Evolutionary conservation across 768 basidiomycete species (phyloP), one percentile per base, ranked within the genome.

Genomic region (Rhizopogon sp.): DNA sequence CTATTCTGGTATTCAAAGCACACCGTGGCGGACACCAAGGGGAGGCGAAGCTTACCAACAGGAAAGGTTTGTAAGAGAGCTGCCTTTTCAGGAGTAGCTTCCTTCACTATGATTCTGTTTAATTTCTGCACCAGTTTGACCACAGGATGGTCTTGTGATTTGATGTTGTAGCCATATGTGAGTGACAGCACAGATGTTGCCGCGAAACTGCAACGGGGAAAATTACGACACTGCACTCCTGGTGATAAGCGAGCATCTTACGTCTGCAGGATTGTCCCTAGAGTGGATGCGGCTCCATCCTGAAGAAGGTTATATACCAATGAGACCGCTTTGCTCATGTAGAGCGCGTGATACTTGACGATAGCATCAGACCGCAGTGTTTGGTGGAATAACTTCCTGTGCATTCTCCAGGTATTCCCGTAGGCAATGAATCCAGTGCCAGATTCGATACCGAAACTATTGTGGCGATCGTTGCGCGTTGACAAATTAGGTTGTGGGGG

Each of bases 391-490:
- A 61, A 29, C 42, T 52, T 56, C 35, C 63, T 60, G 43, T 62
- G 60, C 35, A 54, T 42, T 31, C 55, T 57, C 60, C 59, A 64
- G 17, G 41, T 39, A 20, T 58, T 52, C 7, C 61, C 62, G 39
- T 62, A 62, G n/a, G 43, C 45, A 33, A 61, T 33, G 42, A 59
- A 20, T 6, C 25, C 28, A 3, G 58, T 55, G 33, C 35, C 45
- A 54, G 42, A 58, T 42, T 59, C 51, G 17, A 53, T 35, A 28
- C 56, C 54, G 29, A 58, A 53, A 10, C 56, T 58, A 31, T n/a
- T 9, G 9, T 6, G 2, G 31, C 6, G 31, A 42, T 5, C 3
- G 20, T 13, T 25, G 22, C 39, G 35, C 11, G 46, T 39, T 25
- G 4, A 25, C 14, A 3, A 3, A 39, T 17, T 17, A 42, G 11